Evolutionary conservation across 306 rosid species (phyloP).

Genomic region (Ammopiptanthus mongolicus): DNA sequence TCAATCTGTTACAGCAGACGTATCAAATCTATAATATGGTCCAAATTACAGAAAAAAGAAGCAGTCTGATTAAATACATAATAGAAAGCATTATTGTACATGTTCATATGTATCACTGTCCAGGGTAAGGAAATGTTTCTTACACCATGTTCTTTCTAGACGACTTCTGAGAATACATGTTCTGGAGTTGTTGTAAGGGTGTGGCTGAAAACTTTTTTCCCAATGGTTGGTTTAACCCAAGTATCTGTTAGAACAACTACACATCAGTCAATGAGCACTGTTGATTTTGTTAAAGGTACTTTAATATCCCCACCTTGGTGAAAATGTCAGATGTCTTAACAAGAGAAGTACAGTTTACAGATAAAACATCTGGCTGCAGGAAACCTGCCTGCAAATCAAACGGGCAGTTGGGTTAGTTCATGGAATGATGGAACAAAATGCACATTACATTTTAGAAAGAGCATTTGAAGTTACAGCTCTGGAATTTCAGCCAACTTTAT

Average conservation of each 20-base stretch:
- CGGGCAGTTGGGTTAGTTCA: not conserved
- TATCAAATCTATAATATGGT: not conserved
- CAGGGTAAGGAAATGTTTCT: slow-evolving; percentile 4
- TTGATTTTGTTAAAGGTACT: not conserved
- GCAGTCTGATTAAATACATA: not conserved
- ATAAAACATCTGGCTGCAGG: slow-evolving; percentile 54
- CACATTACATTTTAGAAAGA: not conserved
- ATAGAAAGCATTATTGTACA: not conserved
- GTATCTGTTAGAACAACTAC: slow-evolving; percentile 45
- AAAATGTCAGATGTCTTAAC: slow-evolving; percentile 71
- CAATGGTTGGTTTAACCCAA: slow-evolving; percentile 31
- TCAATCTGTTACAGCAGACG: slow-evolving; percentile 43
- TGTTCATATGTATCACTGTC: not conserved
- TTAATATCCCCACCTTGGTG: slow-evolving; percentile 47
- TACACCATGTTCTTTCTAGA: slow-evolving; percentile 64
- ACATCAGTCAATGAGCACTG: slow-evolving; percentile 14
- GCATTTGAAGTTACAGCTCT: not conserved
- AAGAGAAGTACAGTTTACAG: slow-evolving; percentile 68
- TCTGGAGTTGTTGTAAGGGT: slow-evolving; percentile 74
- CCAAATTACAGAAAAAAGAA: slow-evolving; percentile 16
- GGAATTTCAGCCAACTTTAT: not conserved
- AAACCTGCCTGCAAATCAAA: slow-evolving; percentile 47
- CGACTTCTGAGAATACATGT: slow-evolving; percentile 54
- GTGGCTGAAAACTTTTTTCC: slow-evolving; percentile 47
- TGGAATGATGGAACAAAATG: not conserved